phyloP scores from a whole-genome alignment of 345 rosid genomes.

The Populus davidiana region DNA sequence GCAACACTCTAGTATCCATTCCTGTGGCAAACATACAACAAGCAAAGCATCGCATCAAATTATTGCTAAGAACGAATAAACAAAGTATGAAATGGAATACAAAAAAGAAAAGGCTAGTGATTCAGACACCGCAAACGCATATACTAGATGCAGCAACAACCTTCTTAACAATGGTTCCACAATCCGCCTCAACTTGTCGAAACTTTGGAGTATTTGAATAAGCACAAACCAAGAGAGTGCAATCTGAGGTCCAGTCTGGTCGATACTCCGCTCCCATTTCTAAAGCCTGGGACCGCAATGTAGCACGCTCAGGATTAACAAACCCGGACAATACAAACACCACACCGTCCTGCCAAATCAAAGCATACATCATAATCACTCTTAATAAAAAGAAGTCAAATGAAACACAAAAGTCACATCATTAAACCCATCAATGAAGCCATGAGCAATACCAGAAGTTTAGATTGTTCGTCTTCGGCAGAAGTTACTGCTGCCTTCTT shows the following conservation, averaged over 20 bases:
- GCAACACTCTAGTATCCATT: slow-evolving; percentile 77
- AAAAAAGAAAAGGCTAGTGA: too few relatives aligned
- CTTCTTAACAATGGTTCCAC: slow-evolving; percentile 82
- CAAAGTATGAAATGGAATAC: background rate
- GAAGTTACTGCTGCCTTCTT: background rate
- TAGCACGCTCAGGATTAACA: slow-evolving; percentile 80
- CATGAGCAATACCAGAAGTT: slow-evolving; percentile 51
- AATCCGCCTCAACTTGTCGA: slow-evolving; percentile 66
- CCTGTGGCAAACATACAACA: slow-evolving; percentile 39
- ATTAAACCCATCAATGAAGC: background rate
- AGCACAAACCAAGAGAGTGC: slow-evolving; percentile 81
- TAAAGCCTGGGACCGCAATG: slow-evolving; percentile 72
- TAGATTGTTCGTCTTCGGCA: slow-evolving; percentile 27
- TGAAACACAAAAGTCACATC: background rate
- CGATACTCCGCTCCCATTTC: slow-evolving; percentile 84
- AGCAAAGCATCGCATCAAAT: slow-evolving; percentile 12
- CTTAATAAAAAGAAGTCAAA: background rate
- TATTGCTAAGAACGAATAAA: background rate
- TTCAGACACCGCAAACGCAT: background rate
- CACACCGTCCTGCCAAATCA: slow-evolving; percentile 71
- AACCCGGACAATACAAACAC: slow-evolving; percentile 83
- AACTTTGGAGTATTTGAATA: slow-evolving; percentile 89
- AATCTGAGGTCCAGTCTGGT: slow-evolving; percentile 75
- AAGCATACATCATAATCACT: slow-evolving; percentile 11
- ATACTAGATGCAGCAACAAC: slow-evolving; percentile 21